Evolutionary conservation across 305 asterid genomes (phyloP).

Genomic region (Rubia occidens): DNA sequence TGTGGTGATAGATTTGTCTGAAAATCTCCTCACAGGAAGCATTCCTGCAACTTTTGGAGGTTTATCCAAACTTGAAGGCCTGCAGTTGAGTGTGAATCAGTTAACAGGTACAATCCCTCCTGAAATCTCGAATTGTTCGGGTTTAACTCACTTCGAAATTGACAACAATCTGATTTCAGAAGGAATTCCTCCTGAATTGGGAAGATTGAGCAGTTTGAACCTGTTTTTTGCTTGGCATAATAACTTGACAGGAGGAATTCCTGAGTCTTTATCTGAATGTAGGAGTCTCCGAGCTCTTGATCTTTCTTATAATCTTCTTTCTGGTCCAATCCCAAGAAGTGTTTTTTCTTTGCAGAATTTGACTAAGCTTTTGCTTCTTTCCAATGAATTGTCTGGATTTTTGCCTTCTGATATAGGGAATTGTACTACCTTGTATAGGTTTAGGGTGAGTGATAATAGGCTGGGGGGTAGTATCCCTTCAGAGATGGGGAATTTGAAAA

Average conservation of each 20-base stretch:
- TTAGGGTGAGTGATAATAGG: slow-evolving; percentile 58
- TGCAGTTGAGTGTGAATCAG: slow-evolving; percentile 76
- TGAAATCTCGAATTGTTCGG: slow-evolving; percentile 56
- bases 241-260: slow-evolving; percentile 70
- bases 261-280: slow-evolving; percentile 59
- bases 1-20: slow-evolving; percentile 63
- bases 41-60: slow-evolving; percentile 63
- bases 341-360: slow-evolving; percentile 54
- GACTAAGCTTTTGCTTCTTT: slow-evolving; percentile 61
- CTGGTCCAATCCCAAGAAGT: slow-evolving; percentile 58
- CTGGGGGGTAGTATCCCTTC: slow-evolving; percentile 76
- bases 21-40: slow-evolving; percentile 57
- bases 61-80: slow-evolving; percentile 51
- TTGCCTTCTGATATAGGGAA: slow-evolving; percentile 81
- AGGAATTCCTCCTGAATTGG: slow-evolving; percentile 58
- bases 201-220: slow-evolving; percentile 46
- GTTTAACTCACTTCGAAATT: slow-evolving; percentile 68
- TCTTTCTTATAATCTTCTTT: slow-evolving; percentile 72
- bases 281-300: slow-evolving; percentile 73
- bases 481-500: slow-evolving; percentile 63
- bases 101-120: slow-evolving; percentile 70
- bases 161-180: slow-evolving; percentile 76
- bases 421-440: slow-evolving; percentile 71
- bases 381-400: slow-evolving; percentile 70
- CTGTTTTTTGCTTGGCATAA: slow-evolving; percentile 93